Evolutionary conservation across 495 filamentous ascomycete genomes (phyloP), one percentile per base, ranked within the genome.

Genomic region (Daldinia vernicosa): DNA sequence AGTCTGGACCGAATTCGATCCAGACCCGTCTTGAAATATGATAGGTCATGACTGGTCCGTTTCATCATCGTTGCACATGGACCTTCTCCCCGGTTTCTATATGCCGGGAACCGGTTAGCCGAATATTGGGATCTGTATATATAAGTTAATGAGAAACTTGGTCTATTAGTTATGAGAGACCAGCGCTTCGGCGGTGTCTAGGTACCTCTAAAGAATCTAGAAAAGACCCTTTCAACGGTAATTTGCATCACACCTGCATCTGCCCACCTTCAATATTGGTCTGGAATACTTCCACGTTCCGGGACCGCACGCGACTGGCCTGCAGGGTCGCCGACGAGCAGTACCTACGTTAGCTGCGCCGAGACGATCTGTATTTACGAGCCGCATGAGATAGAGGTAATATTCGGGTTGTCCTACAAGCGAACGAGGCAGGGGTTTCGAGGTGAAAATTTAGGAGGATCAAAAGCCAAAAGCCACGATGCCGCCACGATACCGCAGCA

Each of bases 181-280:
- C 17, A 28, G 50, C 11, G 19, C 22, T 45, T 45, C 40, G 40
- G 9, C 17, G 40, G 11, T 3, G 14, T 19, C 26, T 52, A 27
- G 2, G 4, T 27, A 52, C 26, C 22, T 28, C 12, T 14, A 57
- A 28, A 22, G 54, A 37, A 35, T 57, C 51, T 40, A 39, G 33
- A 17, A 17, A 59, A 61, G 39, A 47, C 27, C 61, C 55, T 11
- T 54, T 37, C 32, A 32, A 45, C 70, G 66, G 70, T 47, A 43
- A 55, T 73, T 73, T 69, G 65, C 65, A 73, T 69, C 52, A 73
- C 69, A 66, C 66, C 60, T 73, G 66, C 61, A 63, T 37, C 33
- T 35, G 47, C 17, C 66, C 65, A 54, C 60, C 22, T 50, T 58
- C 52, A 54, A 62, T 58, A 51, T 69, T 27, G 37, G 50, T 4